phyloP scores from a whole-genome alignment of 257 asterid species.

The Anisodus tanguticus region DNA sequence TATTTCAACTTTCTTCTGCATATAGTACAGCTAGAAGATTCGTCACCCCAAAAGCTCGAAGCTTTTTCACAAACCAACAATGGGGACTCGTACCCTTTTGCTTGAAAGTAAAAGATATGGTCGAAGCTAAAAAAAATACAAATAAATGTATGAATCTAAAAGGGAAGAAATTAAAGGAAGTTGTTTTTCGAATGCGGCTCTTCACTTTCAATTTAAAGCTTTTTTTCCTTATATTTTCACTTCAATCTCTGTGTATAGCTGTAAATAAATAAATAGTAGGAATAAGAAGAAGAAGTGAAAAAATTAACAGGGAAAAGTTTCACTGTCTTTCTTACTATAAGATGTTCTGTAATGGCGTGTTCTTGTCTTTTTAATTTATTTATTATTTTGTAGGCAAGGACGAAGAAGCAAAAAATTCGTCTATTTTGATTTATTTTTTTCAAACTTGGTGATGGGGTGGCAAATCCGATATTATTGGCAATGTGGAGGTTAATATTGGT shows the following conservation, averaged over 20 bases:
- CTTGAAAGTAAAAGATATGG: background rate
- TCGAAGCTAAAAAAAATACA: background rate
- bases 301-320: background rate
- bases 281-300: background rate
- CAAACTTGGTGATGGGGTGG: background rate
- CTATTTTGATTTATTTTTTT: background rate
- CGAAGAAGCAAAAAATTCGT: background rate
- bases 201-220: background rate
- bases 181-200: background rate
- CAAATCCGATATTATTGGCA: background rate
- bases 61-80: background rate
- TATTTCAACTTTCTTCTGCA: background rate
- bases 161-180: conserved; percentile 12
- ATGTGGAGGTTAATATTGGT: background rate
- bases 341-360: conserved; percentile 32
- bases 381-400: background rate
- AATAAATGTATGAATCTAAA: conserved; percentile 18
- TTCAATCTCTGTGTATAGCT: conserved; percentile 19
- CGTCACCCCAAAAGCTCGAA: background rate
- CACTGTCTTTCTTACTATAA: conserved; percentile 1
- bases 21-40: background rate
- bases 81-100: background rate
- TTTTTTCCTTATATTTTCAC: background rate
- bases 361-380: background rate
- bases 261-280: background rate